Evolutionary conservation across 2,329 filamentous ascomycete genomes (phyloP), one percentile per base, ranked within the genome.

Genomic region (Grosmannia serpens): DNA sequence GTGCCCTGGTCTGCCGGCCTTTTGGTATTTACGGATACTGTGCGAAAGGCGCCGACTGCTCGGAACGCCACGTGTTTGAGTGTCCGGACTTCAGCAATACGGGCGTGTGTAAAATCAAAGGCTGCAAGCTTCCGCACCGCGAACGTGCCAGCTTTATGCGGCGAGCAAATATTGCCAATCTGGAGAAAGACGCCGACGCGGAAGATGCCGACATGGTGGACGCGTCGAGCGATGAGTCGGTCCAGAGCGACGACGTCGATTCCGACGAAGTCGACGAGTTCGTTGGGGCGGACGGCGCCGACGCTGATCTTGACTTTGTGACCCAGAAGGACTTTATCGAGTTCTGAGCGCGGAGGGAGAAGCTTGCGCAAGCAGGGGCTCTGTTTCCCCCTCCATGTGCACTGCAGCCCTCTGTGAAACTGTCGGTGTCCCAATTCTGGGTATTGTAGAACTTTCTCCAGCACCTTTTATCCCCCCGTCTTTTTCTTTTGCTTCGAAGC

Each of bases 21-120:
- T 97, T 99, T 76, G 92, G 89, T 31, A 83, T 85, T 57, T 81
- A 91, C 67, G 92, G 94, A 57, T 97, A 91, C 72, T 97, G 94
- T 75, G 85, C 88, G 62, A 88, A 88, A 70, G 94, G 92, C 61
- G 79, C 81, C 58, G 73, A 78, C 58, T 97, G 94, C 73, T 73
- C 82, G 61, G 84, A 94, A 63, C 87, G 91, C 61, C 94, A 99
- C 75, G 87, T 92, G 59, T 87, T 87, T 73, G 92, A 97, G 72
- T 97, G 94, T 72, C 92, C 94, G 62, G 88, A 95, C 70, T 96
- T 95, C 77, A 89, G 89, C 80, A 95, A 96, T 74, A 89, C 83
- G 61, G 92, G 92, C 67, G 77, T 79, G 62, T 99, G 94, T 82
- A 85, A 84, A 70, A 84, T 82, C 70, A 84, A 86, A 72, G 85